Evolutionary conservation across 306 rosid genomes (phyloP).

Genomic region (Quillaja saponaria): DNA sequence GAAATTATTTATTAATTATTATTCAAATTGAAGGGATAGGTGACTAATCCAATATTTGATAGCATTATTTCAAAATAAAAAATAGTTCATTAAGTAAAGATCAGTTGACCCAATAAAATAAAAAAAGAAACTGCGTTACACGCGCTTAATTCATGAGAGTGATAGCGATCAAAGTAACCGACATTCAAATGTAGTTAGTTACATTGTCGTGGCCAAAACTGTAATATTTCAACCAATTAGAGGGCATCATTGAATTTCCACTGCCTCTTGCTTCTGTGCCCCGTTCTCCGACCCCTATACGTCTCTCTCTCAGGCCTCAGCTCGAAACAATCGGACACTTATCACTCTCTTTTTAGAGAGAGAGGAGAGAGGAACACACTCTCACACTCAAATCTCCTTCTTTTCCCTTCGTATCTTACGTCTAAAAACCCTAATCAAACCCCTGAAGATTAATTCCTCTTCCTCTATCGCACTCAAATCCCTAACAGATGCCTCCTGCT

Average conservation of each 20-base stretch:
- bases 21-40: no score
- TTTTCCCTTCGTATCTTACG: conserved; percentile 2
- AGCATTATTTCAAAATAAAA: no score
- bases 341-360: conserved; percentile 8
- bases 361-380: conserved; percentile 1
- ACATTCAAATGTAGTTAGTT: conserved; percentile 21
- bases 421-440: conserved; percentile 31
- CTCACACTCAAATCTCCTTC: neutral
- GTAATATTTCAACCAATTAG: neutral
- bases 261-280: conserved; percentile 26
- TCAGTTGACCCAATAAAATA: no score
- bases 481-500: conserved; percentile 31
- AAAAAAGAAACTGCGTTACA: neutral
- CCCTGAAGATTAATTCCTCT: neutral
- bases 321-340: conserved; percentile 21
- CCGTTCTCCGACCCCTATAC: conserved; percentile 43
- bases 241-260: neutral
- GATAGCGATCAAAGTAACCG: neutral
- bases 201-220: conserved; percentile 38
- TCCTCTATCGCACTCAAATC: neutral
- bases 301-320: conserved; percentile 14
- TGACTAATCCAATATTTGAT: no score
- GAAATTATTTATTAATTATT: no score
- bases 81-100: no score
- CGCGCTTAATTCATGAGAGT: neutral